Conservation (phyloP, 371 early-diverging fungal genomes). For the Rhizopus stolonifer region DNA sequence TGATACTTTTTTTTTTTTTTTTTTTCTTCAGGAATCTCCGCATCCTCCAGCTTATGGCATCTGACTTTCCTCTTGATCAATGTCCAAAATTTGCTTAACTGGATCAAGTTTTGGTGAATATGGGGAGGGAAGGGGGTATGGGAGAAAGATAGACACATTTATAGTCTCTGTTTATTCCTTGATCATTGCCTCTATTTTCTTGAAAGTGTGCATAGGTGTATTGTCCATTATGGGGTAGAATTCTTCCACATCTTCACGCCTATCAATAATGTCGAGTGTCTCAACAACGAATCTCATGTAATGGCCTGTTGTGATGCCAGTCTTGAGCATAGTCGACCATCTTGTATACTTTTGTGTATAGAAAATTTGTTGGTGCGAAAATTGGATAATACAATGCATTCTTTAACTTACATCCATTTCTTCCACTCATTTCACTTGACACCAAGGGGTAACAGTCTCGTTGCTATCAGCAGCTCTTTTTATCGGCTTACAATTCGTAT, state of each 20-base stretch:
- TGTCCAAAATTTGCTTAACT: slow-evolving; percentile 11
- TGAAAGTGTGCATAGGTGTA: slow-evolving; percentile 3
- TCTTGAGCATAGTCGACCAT: too few relatives aligned
- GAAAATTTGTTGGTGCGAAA: too few relatives aligned
- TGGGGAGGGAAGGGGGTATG: too few relatives aligned
- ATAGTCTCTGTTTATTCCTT: slow-evolving; percentile 10
- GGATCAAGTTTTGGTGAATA: slow-evolving; percentile 17
- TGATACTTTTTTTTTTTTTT: too few relatives aligned
- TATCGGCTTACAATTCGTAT: slow-evolving; percentile 5
- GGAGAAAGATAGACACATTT: slow-evolving; percentile 10
- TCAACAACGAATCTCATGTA: slow-evolving; percentile 11
- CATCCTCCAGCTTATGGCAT: not conserved
- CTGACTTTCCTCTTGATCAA: slow-evolving; percentile 11
- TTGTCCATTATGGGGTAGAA: slow-evolving; percentile 12
- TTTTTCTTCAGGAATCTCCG: slow-evolving; percentile 12
- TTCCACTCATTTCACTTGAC: slow-evolving; percentile 5
- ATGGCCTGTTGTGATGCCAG: too few relatives aligned
- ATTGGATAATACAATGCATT: too few relatives aligned
- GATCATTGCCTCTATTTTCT: slow-evolving; percentile 4
- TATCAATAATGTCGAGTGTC: slow-evolving; percentile 12
- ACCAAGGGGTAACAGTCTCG: slow-evolving; percentile 2
- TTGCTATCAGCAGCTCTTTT: slow-evolving; percentile 4
- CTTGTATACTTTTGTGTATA: too few relatives aligned
- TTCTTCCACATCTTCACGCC: slow-evolving; percentile 9
- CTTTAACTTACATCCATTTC: slow-evolving; percentile 2